These are phyloP conservation scores for Ustilago cynodontis DNA, from an alignment of 1,284 basidiomycete species.

Conservation along the genomic window DNA sequence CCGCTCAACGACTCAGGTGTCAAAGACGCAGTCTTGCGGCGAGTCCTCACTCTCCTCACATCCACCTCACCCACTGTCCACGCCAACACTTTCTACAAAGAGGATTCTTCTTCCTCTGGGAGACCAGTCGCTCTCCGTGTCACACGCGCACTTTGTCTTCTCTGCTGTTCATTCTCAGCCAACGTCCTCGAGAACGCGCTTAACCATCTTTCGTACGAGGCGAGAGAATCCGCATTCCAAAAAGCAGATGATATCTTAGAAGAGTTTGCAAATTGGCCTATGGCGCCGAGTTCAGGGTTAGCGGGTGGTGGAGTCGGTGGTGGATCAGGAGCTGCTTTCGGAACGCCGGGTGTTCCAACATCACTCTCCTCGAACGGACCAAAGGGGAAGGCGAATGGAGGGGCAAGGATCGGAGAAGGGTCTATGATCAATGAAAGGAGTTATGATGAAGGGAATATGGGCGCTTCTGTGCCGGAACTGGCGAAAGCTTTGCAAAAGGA, in stretches of 20 bases:
- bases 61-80: constrained; percentile 54
- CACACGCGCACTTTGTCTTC: constrained; percentile 62
- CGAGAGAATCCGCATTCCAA: constrained; percentile 60
- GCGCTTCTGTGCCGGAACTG: constrained; percentile 55
- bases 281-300: constrained; percentile 62
- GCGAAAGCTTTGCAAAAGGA: constrained; percentile 59
- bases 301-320: constrained; percentile 42
- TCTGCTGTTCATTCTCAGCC: constrained; percentile 63
- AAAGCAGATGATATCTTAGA: constrained; percentile 63
- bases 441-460: constrained; percentile 38
- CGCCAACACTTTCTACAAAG: constrained; percentile 58
- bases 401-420: constrained; percentile 45
- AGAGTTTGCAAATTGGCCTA: constrained; percentile 68
- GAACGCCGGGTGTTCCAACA: constrained; percentile 22
- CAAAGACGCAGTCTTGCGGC: constrained; percentile 66
- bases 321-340: constrained; percentile 18
- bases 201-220: constrained; percentile 64
- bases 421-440: constrained; percentile 34
- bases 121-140: constrained; percentile 51
- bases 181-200: constrained; percentile 68
- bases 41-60: constrained; percentile 60
- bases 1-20: constrained; percentile 63
- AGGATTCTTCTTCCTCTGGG: constrained; percentile 36
- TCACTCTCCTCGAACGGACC: constrained; percentile 29
- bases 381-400: constrained; percentile 25